Evolutionary conservation across 768 basidiomycete genomes (phyloP).

Genomic region (Paxillus rubicundulus): DNA sequence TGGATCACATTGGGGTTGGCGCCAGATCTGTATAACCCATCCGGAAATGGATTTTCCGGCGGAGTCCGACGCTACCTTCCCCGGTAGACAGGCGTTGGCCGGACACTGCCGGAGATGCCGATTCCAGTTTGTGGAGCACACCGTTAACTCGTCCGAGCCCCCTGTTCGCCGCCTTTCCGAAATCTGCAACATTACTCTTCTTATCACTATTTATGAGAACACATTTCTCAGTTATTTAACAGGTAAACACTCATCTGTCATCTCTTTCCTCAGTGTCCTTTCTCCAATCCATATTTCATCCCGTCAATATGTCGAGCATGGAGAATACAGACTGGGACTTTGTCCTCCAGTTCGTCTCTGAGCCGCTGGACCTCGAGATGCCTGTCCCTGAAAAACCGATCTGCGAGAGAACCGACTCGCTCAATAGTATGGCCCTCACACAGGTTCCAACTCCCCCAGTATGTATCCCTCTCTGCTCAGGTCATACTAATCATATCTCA

Average conservation of each 20-base stretch:
- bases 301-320: conserved; percentile 26
- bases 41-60: no score
- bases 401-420: conserved; percentile 24
- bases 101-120: no score
- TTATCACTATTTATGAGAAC: no score
- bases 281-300: neutral
- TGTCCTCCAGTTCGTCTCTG: conserved; percentile 58
- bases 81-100: no score
- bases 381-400: conserved; percentile 36
- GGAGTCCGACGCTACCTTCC: no score
- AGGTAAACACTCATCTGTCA: neutral
- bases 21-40: no score
- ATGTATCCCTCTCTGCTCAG: conserved; percentile 17
- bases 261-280: neutral
- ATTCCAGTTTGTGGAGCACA: no score
- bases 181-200: no score
- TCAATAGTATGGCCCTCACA: conserved; percentile 8
- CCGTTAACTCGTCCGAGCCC: no score
- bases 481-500: conserved; percentile 2
- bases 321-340: conserved; percentile 58
- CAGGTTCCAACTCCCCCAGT: conserved; percentile 71
- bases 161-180: no score
- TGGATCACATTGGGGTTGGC: no score
- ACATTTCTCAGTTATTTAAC: no score
- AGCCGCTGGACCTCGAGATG: conserved; percentile 38